These are phyloP conservation scores for Chaetomiaceae sp. DNA, from an alignment of 2,329 filamentous ascomycete genomes.

Conservation along the genomic window DNA sequence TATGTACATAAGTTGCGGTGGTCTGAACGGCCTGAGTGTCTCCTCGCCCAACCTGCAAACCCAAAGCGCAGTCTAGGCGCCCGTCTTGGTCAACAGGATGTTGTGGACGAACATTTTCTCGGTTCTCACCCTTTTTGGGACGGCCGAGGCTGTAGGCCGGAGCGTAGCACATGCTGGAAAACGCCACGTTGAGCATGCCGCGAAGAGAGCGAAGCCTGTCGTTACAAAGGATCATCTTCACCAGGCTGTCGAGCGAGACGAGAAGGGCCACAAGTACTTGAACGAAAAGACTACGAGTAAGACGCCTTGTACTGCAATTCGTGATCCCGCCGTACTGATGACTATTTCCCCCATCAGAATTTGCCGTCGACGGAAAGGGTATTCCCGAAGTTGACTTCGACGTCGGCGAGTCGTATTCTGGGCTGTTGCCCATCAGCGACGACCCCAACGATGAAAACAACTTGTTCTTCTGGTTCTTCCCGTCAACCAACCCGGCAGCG, in stretches of 20 bases:
- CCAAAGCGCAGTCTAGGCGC: not conserved
- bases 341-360: conserved; percentile 40
- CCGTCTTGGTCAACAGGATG: conserved; percentile 10
- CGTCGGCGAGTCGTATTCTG: conserved; percentile 62
- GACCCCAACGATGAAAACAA: conserved; percentile 42
- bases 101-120: conserved; percentile 11
- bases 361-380: conserved; percentile 57
- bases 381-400: conserved; percentile 69
- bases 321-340: not conserved
- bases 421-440: conserved; percentile 53
- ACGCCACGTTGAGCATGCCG: conserved; percentile 15
- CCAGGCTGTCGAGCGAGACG: not conserved
- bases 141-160: conserved; percentile 13
- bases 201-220: conserved; percentile 7
- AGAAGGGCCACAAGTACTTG: conserved; percentile 19
- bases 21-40: not conserved
- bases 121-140: conserved; percentile 3
- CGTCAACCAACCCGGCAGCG: conserved; percentile 46
- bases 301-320: not conserved
- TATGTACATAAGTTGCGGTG: not conserved
- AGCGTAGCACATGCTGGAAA: conserved; percentile 21
- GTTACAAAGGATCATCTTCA: not conserved
- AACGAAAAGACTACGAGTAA: conserved; percentile 28
- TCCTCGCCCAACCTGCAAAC: not conserved
- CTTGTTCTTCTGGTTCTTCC: conserved; percentile 66